Conservation (phyloP, 2,329 filamentous ascomycete genomes). For the Xylariaceae sp. region DNA sequence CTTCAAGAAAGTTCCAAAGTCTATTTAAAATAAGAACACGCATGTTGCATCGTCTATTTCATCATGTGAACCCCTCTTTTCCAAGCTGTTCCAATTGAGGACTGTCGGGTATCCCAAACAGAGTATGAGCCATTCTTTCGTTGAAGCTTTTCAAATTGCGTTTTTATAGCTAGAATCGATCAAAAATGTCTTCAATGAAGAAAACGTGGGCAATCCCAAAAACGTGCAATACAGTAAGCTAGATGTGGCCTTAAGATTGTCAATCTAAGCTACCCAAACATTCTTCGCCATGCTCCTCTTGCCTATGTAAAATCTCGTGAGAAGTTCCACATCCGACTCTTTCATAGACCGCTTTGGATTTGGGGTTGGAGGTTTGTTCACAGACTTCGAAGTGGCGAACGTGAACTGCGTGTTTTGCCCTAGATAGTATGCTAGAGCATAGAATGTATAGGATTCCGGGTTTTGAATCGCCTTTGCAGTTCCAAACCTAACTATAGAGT, state of each 20-base stretch:
- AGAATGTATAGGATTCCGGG: constrained; percentile 21
- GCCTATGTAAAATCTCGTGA: constrained; percentile 1
- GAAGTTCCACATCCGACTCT: background rate
- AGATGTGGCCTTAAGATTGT: background rate
- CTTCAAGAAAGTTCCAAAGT: constrained; percentile 18
- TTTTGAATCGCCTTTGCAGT: constrained; percentile 13
- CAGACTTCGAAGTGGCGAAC: constrained; percentile 19
- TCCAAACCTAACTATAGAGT: constrained; percentile 11
- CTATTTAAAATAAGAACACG: background rate
- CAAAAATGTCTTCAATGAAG: too few species aligned
- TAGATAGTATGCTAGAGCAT: constrained; percentile 19
- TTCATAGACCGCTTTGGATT: constrained; percentile 1
- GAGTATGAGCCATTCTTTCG: too few species aligned
- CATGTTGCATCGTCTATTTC: too few species aligned
- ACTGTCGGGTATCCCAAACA: too few species aligned
- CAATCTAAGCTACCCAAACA: constrained; percentile 12
- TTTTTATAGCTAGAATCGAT: too few species aligned
- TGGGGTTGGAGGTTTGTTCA: constrained; percentile 4
- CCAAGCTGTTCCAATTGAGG: too few species aligned
- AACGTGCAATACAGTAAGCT: background rate
- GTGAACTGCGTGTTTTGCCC: constrained; percentile 21
- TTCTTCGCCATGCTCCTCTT: background rate
- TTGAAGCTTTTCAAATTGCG: too few species aligned
- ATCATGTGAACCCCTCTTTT: too few species aligned
- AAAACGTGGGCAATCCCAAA: too few species aligned